These are phyloP conservation scores for Fragilaria crotonensis DNA, from an alignment of 108 stramenopile species.

Conservation along the genomic window DNA sequence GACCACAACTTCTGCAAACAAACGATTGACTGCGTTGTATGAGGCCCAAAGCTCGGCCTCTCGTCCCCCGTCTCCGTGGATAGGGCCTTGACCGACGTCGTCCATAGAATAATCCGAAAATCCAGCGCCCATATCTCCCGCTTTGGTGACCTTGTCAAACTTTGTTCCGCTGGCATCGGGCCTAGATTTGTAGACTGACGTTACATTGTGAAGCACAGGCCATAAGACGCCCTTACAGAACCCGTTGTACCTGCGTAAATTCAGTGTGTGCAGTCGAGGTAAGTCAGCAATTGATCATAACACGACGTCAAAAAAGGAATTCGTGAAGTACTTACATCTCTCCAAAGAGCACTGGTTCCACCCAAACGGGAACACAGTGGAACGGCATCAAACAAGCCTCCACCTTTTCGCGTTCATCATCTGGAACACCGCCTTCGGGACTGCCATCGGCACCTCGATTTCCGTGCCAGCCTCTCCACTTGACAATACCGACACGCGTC, in stretches of 20 bases:
- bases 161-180: too few species aligned
- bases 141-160: conserved; percentile 16
- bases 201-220: conserved; percentile 95
- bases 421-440: conserved; percentile 72
- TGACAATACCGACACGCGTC: conserved; percentile 85
- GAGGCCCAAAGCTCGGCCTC: conserved; percentile 86
- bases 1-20: conserved; percentile 82
- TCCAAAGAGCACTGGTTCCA: conserved; percentile 71
- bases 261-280: not conserved
- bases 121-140: conserved; percentile 25
- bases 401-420: conserved; percentile 69
- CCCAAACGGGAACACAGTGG: conserved; percentile 95
- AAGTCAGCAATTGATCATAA: conserved; percentile 9
- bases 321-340: conserved; percentile 60
- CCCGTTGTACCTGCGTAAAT: conserved; percentile 82
- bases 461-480: conserved; percentile 89
- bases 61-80: conserved; percentile 77
- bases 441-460: conserved; percentile 34
- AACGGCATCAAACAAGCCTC: conserved; percentile 87
- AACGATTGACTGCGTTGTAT: conserved; percentile 86
- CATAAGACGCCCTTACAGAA: conserved; percentile 96
- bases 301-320: too few species aligned
- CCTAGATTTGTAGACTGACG: conserved; percentile 62
- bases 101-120: conserved; percentile 73
- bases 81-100: conserved; percentile 75